Percentiles rank a stretch among this genome's conserved stretches.
These are phyloP conservation scores for Rhizopus stolonifer DNA, from an alignment of 371 early-diverging fungal genomes.

Conservation along the genomic window DNA sequence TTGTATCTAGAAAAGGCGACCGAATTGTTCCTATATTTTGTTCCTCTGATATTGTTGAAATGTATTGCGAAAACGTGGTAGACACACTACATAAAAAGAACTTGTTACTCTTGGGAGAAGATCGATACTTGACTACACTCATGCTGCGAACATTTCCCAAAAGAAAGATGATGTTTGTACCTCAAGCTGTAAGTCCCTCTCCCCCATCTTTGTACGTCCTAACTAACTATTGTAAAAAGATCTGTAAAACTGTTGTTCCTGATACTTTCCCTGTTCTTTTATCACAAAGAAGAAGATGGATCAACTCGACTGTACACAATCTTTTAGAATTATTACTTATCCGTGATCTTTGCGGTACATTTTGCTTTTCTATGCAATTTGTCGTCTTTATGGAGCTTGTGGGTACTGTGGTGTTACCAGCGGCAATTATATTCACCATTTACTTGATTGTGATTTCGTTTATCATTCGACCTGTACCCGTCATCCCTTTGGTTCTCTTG, in stretches of 20 bases:
- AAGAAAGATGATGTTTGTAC: conserved; percentile 91
- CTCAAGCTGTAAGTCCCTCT: conserved; percentile 65
- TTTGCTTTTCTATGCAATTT: conserved; percentile 97
- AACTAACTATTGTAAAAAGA: conserved; percentile 23
- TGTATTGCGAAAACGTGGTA: conserved; percentile 89
- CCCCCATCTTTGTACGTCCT: not conserved
- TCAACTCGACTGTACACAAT: conserved; percentile 96
- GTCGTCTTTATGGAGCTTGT: conserved; percentile 91
- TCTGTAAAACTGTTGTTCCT: conserved; percentile 95
- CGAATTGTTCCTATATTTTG: conserved; percentile 73
- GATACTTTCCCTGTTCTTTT: conserved; percentile 84
- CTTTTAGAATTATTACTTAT: conserved; percentile 88
- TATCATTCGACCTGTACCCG: conserved; percentile 52
- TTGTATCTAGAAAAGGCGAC: conserved; percentile 76
- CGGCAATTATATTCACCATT: conserved; percentile 84
- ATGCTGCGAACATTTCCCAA: conserved; percentile 93
- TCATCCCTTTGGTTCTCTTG: conserved; percentile 68
- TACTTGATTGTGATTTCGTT: conserved; percentile 70
- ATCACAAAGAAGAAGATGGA: conserved; percentile 95
- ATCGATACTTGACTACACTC: conserved; percentile 91
- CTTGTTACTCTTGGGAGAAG: conserved; percentile 92
- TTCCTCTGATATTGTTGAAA: conserved; percentile 82
- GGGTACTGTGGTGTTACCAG: conserved; percentile 93
- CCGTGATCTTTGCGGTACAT: conserved; percentile 91
- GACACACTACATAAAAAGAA: conserved; percentile 97